Evolutionary conservation across 192 early-diverging fungal genomes (phyloP).

Genomic region (Coemansia sp.): DNA sequence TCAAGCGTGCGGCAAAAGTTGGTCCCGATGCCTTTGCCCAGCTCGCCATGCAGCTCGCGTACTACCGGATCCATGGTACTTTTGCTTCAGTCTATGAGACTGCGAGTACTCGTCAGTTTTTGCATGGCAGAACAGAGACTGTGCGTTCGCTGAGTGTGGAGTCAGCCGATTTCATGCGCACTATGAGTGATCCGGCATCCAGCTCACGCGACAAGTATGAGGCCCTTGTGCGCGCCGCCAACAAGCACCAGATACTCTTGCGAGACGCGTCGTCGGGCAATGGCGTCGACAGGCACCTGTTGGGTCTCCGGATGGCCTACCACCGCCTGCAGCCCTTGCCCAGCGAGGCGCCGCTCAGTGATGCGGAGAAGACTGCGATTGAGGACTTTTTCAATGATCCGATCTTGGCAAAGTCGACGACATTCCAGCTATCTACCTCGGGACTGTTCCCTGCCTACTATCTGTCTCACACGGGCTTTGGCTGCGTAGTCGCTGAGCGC

Average conservation of each 20-base stretch:
- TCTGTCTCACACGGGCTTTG: conserved; percentile 83
- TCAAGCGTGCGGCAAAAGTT: conserved; percentile 70
- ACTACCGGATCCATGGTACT: conserved; percentile 69
- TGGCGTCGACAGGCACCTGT: conserved; percentile 83
- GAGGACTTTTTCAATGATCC: conserved; percentile 67
- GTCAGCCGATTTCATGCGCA: conserved; percentile 67
- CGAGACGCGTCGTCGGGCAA: conserved; percentile 68
- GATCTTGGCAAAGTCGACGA: conserved; percentile 63
- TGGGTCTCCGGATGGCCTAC: conserved; percentile 73
- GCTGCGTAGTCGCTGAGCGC: conserved; percentile 76
- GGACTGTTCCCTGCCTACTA: conserved; percentile 71
- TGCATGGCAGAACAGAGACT: conserved; percentile 87
- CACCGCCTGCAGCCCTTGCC: conserved; percentile 56
- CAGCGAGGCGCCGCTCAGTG: conserved; percentile 12
- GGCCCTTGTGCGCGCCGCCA: conserved; percentile 65
- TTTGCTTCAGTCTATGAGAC: conserved; percentile 84
- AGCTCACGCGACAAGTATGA: conserved; percentile 45
- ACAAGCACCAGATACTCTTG: conserved; percentile 74
- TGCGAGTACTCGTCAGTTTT: conserved; percentile 75
- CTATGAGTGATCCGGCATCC: conserved; percentile 60
- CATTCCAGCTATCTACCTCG: conserved; percentile 79
- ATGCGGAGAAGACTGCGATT: conserved; percentile 18
- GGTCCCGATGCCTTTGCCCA: conserved; percentile 86
- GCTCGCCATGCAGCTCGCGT: conserved; percentile 85
- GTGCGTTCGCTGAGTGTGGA: conserved; percentile 77